phyloP scores from a whole-genome alignment of 768 basidiomycete species.

The Lyophyllum atratum region DNA sequence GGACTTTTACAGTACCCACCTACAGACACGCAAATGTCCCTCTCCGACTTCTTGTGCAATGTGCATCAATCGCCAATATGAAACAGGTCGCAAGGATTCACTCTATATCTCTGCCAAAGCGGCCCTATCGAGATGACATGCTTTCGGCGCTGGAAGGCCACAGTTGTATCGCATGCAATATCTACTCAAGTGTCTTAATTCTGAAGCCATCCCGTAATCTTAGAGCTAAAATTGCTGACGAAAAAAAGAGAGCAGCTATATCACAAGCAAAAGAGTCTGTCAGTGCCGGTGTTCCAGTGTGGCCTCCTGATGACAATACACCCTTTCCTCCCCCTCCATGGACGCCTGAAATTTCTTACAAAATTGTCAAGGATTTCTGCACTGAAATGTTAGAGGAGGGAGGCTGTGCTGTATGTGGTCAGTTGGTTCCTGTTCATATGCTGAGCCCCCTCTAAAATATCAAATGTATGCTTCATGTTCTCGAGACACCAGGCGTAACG shows the following conservation, averaged over 20 bases:
- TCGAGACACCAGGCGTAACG: too few species aligned
- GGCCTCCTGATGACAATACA: neutral
- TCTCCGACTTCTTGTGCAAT: too few species aligned
- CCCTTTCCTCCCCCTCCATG: neutral
- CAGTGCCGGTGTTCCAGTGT: neutral
- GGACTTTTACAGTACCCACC: too few species aligned
- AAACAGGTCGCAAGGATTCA: too few species aligned
- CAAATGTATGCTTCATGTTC: too few species aligned
- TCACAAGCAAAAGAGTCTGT: neutral
- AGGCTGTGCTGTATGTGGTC: neutral
- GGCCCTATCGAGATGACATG: neutral
- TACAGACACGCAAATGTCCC: too few species aligned
- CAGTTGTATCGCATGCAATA: neutral
- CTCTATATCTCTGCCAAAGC: neutral
- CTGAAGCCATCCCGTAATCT: neutral
- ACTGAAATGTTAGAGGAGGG: neutral
- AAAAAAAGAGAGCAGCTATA: neutral
- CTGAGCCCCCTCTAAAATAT: too few species aligned
- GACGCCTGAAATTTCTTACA: neutral
- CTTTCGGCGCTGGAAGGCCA: neutral
- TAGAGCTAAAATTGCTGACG: neutral
- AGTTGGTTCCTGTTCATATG: too few species aligned
- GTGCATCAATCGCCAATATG: too few species aligned
- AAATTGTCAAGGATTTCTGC: neutral
- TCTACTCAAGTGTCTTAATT: neutral